Evolutionary conservation across 1,139 yeast genomes (phyloP).

Genomic region (Diutina neorugosa): DNA sequence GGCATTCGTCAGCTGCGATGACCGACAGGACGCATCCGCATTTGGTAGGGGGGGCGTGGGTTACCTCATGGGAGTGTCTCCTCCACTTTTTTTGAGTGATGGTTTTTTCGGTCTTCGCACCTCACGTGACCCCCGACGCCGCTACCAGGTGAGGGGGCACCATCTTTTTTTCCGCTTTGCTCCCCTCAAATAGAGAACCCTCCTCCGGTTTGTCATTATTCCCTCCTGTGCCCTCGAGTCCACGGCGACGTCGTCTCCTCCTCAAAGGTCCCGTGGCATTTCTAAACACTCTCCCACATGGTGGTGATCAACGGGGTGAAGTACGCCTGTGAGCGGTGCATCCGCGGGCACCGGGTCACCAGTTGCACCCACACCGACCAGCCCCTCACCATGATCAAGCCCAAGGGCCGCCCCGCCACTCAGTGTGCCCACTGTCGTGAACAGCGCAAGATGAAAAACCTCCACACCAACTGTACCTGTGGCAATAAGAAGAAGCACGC

Average conservation of each 20-base stretch:
- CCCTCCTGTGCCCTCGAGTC: neutral
- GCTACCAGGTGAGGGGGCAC: neutral
- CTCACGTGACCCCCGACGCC: neutral
- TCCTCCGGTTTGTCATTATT: neutral
- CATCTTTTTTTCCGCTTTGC: neutral
- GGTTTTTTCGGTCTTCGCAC: neutral
- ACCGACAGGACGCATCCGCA: too few relatives aligned
- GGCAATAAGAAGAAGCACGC: constrained; percentile 42
- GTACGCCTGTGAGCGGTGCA: constrained; percentile 93
- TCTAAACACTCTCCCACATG: constrained; percentile 37
- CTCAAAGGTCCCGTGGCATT: neutral
- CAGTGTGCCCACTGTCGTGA: constrained; percentile 86
- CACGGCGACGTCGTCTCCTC: neutral
- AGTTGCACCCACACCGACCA: constrained; percentile 88
- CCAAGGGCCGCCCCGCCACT: constrained; percentile 91
- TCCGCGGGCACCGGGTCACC: constrained; percentile 91
- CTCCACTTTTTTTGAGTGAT: neutral
- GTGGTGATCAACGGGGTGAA: constrained; percentile 84
- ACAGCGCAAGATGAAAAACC: constrained; percentile 54
- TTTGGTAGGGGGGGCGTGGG: too few relatives aligned
- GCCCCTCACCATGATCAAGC: constrained; percentile 84
- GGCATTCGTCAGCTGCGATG: too few relatives aligned
- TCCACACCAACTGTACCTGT: constrained; percentile 69
- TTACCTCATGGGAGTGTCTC: neutral
- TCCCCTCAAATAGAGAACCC: neutral